Evolutionary conservation across 371 early-diverging fungal genomes (phyloP).

Genomic region (Mucor lusitanicus): DNA sequence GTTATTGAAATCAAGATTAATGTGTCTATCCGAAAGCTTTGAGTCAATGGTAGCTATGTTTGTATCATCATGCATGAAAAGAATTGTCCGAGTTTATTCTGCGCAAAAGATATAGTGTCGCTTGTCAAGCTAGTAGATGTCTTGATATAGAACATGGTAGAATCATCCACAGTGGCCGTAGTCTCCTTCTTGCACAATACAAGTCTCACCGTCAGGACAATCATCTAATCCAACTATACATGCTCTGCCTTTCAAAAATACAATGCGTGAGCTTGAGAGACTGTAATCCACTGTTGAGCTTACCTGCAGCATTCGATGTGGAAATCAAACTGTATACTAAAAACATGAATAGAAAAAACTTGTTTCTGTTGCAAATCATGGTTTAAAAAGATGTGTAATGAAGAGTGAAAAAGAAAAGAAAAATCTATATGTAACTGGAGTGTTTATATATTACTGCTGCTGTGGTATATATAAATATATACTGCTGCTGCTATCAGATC

Average conservation of each 20-base stretch:
- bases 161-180: conserved; percentile 21
- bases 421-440: background rate
- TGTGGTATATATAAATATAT: background rate
- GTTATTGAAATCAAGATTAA: too few relatives aligned
- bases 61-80: background rate
- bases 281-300: background rate
- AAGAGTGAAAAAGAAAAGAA: background rate
- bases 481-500: background rate
- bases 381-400: background rate
- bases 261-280: background rate
- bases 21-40: too few relatives aligned
- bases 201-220: conserved; percentile 21
- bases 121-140: background rate
- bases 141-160: background rate
- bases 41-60: background rate
- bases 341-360: background rate
- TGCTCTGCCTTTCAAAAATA: conserved; percentile 9
- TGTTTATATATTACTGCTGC: background rate
- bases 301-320: background rate
- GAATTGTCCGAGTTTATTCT: background rate
- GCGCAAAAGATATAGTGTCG: background rate
- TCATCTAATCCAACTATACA: conserved; percentile 19
- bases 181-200: conserved; percentile 15
- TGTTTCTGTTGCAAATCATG: conserved; percentile 5
- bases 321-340: background rate